Conservation (phyloP, 2,329 filamentous ascomycete genomes). For the Onygenales sp. region DNA sequence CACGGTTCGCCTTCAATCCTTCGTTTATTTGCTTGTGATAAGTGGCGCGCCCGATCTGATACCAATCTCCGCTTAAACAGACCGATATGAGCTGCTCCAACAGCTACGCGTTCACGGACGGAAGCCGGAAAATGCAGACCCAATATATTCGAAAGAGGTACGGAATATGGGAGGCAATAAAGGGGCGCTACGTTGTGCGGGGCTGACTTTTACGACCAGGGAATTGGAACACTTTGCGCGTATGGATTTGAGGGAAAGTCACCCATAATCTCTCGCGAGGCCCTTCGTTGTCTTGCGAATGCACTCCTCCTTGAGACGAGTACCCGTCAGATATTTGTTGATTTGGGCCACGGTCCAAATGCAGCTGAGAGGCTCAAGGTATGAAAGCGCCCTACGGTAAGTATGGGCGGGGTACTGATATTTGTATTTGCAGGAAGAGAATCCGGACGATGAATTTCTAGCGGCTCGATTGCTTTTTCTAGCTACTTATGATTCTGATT, state of each 20-base stretch:
- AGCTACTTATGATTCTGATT: conserved; percentile 64
- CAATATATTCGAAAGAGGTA: conserved; percentile 76
- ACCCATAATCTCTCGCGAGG: conserved; percentile 59
- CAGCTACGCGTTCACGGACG: conserved; percentile 72
- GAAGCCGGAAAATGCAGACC: conserved; percentile 60
- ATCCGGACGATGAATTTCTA: conserved; percentile 78
- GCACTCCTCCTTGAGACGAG: conserved; percentile 61
- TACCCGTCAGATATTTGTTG: conserved; percentile 63
- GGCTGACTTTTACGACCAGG: conserved; percentile 39
- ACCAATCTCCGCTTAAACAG: conserved; percentile 12
- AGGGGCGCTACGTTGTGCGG: not conserved
- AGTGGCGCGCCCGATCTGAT: not conserved
- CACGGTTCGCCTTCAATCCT: too few relatives aligned
- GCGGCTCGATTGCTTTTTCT: conserved; percentile 69
- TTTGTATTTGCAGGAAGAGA: conserved; percentile 44
- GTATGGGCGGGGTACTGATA: not conserved
- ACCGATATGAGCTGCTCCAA: conserved; percentile 36
- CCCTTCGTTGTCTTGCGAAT: conserved; percentile 75
- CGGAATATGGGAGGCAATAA: conserved; percentile 11
- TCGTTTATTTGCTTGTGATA: too few relatives aligned
- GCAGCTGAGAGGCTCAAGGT: conserved; percentile 61
- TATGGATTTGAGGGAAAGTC: conserved; percentile 64
- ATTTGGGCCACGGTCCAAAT: conserved; percentile 57
- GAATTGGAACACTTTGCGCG: conserved; percentile 60
- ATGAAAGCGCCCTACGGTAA: conserved; percentile 6